phyloP scores from a whole-genome alignment of 129 eudicot species.

The Glebionis coronaria region DNA sequence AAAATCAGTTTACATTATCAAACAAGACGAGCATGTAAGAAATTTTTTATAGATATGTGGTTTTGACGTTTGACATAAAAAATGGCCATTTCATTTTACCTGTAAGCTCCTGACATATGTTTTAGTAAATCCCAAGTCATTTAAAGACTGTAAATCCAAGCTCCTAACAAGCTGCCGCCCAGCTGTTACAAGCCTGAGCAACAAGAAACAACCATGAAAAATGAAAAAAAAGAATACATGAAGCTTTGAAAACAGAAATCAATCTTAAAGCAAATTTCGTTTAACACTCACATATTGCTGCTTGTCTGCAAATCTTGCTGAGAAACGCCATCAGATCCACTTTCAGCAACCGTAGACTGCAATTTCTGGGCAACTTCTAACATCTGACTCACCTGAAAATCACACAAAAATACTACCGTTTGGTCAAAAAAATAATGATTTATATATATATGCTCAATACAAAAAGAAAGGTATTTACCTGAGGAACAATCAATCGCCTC shows the following conservation, averaged over 20 bases:
- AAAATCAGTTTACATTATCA: not conserved
- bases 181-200: constrained; percentile 71
- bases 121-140: constrained; percentile 79
- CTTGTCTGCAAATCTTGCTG: constrained; percentile 73
- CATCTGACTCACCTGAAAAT: constrained; percentile 67
- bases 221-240: not conserved
- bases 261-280: not conserved
- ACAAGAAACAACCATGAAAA: constrained; percentile 13
- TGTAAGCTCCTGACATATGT: constrained; percentile 82
- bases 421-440: not conserved
- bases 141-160: constrained; percentile 73
- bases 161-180: constrained; percentile 81
- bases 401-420: not conserved
- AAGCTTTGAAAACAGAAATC: no score
- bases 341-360: constrained; percentile 66
- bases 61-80: not conserved
- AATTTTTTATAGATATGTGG: not conserved
- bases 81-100: constrained; percentile 31
- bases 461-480: constrained; percentile 39
- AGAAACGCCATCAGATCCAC: constrained; percentile 66
- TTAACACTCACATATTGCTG: constrained; percentile 66
- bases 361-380: constrained; percentile 85
- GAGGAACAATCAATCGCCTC: constrained; percentile 70
- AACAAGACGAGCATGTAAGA: no score
- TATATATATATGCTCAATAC: not conserved